These are phyloP conservation scores for Aspergillus vadensis DNA, from an alignment of 2,329 filamentous ascomycete genomes.

Conservation along the genomic window DNA sequence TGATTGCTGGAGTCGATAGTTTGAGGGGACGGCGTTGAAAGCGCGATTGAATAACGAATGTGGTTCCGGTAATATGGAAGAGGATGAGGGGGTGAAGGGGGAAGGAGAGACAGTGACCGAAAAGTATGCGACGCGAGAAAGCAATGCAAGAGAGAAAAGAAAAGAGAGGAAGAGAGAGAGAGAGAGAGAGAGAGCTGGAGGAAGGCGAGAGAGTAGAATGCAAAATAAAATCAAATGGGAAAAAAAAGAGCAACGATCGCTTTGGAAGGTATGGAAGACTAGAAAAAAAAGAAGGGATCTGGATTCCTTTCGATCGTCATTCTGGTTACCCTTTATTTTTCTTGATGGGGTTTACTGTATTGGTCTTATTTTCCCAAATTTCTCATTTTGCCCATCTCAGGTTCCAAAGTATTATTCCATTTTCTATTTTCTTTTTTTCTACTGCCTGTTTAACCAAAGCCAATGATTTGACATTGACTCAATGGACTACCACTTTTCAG, in stretches of 20 bases:
- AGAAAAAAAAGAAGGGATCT: slow-evolving; percentile 20
- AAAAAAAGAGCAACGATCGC: slow-evolving; percentile 11
- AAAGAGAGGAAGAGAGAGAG: slow-evolving; percentile 1
- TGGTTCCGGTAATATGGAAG: no score
- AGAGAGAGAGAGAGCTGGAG: not conserved
- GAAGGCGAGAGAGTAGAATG: not conserved
- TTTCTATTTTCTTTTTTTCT: not conserved
- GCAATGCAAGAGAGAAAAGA: slow-evolving; percentile 7
- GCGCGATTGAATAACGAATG: slow-evolving; percentile 5
- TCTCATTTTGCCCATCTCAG: not conserved
- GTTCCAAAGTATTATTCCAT: not conserved
- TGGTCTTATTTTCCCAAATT: not conserved
- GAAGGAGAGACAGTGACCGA: slow-evolving; percentile 3
- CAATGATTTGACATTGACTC: slow-evolving; percentile 1
- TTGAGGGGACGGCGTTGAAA: slow-evolving; percentile 6
- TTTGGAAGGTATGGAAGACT: slow-evolving; percentile 9
- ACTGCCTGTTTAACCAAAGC: slow-evolving; percentile 1
- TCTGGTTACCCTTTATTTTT: slow-evolving; percentile 10
- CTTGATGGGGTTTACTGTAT: not conserved
- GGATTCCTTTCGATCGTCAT: slow-evolving; percentile 21
- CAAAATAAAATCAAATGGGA: slow-evolving; percentile 1
- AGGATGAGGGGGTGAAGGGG: slow-evolving; percentile 2
- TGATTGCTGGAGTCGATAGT: slow-evolving; percentile 9
- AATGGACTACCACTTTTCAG: no score
- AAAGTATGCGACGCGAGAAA: slow-evolving; percentile 8